A percentile compares a stretch with the other conserved stretches of the same genome.
phyloP scores from a whole-genome alignment of 1,284 basidiomycete genomes.

The Dichomitus squalens region DNA sequence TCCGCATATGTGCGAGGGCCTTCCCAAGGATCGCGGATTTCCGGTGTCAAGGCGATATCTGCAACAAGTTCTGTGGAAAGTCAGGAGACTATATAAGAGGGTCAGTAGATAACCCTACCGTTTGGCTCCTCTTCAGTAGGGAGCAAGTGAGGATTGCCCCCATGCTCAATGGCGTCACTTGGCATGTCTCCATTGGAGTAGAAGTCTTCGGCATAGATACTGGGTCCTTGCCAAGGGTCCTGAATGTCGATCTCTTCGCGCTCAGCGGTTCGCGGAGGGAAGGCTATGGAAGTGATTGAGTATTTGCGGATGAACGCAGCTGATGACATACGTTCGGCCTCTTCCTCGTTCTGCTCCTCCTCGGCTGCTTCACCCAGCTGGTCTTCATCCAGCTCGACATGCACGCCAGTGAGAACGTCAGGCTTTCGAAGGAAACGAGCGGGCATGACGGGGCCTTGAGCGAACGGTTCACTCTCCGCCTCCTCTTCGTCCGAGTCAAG shows the following conservation, averaged over 20 bases:
- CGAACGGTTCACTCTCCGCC: conserved; percentile 6
- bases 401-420: not conserved
- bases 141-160: conserved; percentile 10
- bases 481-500: conserved; percentile 24
- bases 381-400: conserved; percentile 1
- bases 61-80: not conserved
- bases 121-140: conserved; percentile 17
- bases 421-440: conserved; percentile 20
- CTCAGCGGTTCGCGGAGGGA: conserved; percentile 15
- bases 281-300: not conserved
- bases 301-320: not conserved
- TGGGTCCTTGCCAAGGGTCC: conserved; percentile 52
- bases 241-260: conserved; percentile 27
- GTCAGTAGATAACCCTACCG: not conserved
- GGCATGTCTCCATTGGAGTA: conserved; percentile 35
- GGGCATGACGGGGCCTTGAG: conserved; percentile 4
- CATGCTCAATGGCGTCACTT: not conserved
- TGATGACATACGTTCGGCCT: conserved; percentile 18
- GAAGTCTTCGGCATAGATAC: conserved; percentile 52
- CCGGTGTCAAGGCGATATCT: conserved; percentile 19
- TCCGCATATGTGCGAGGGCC: conserved; percentile 53
- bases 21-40: conserved; percentile 52
- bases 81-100: not conserved
- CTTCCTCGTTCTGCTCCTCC: conserved; percentile 25
- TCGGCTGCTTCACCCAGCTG: not conserved